These are phyloP conservation scores for Metschnikowia lachancei DNA, from an alignment of 805 yeast genomes.

Conservation along the genomic window DNA sequence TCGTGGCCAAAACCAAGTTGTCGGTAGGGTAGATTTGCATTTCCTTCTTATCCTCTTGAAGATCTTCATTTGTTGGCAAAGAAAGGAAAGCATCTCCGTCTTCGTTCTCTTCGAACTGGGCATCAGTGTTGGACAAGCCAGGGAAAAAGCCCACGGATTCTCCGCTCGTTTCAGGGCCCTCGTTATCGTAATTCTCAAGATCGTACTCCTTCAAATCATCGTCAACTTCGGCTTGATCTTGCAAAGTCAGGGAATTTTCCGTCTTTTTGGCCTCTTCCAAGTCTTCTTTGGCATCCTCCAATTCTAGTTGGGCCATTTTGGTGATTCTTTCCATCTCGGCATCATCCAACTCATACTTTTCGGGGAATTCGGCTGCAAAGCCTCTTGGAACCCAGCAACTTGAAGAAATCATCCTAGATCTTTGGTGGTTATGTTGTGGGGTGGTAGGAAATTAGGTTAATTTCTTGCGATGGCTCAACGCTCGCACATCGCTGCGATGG, in stretches of 20 bases:
- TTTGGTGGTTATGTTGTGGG: background rate
- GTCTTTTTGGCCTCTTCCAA: conserved; percentile 46
- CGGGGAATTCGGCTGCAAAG: conserved; percentile 88
- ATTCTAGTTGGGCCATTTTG: conserved; percentile 77
- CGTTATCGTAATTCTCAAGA: conserved; percentile 74
- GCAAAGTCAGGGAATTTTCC: conserved; percentile 26
- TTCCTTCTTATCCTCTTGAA: conserved; percentile 76
- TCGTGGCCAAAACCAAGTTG: conserved; percentile 81
- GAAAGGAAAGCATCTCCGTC: conserved; percentile 58
- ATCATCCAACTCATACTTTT: conserved; percentile 81
- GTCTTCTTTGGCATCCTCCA: conserved; percentile 71
- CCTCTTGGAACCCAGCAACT: conserved; percentile 97
- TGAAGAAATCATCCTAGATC: conserved; percentile 71
- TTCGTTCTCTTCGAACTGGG: conserved; percentile 44
- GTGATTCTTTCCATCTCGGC: conserved; percentile 90
- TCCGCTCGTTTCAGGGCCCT: conserved; percentile 51
- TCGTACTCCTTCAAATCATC: conserved; percentile 88
- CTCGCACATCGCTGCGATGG: conserved; percentile 8
- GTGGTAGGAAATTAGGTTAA: background rate
- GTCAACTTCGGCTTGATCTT: conserved; percentile 61
- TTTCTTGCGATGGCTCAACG: conserved; percentile 5
- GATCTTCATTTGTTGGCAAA: conserved; percentile 61
- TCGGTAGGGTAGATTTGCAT: conserved; percentile 86
- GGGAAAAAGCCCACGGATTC: conserved; percentile 66
- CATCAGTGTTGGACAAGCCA: conserved; percentile 59